Evolutionary conservation across 2,329 filamentous ascomycete species (phyloP).

Genomic region (Eutypa lata): DNA sequence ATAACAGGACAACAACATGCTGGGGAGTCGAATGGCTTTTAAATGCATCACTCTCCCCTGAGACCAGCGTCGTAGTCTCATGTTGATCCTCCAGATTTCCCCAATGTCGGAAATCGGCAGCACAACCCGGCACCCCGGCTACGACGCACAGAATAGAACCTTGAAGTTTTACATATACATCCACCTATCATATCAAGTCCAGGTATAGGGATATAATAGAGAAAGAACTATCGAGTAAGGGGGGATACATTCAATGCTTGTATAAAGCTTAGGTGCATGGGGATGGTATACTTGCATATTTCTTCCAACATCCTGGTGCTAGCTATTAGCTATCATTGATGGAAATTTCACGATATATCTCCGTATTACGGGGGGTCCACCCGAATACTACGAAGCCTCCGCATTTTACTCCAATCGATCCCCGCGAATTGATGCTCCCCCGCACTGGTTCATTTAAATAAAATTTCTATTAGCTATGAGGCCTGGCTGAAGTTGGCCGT

Average conservation of each 20-base stretch:
- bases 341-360: not conserved
- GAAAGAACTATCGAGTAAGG: not conserved
- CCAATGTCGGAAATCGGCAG: not conserved
- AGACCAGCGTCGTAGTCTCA: no score
- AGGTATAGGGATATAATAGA: not conserved
- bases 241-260: no score
- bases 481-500: no score
- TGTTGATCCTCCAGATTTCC: no score
- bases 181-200: not conserved
- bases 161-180: not conserved
- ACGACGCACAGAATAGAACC: not conserved
- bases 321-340: not conserved
- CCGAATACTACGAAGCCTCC: not conserved
- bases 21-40: not conserved
- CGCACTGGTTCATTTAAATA: not conserved
- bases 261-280: not conserved
- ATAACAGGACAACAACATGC: no score
- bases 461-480: no score
- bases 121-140: not conserved
- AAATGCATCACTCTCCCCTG: not conserved
- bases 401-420: not conserved
- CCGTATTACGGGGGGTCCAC: not conserved
- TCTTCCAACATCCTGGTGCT: not conserved
- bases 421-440: not conserved
- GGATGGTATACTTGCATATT: not conserved